Evolutionary conservation across 2,329 filamentous ascomycete genomes (phyloP).

Genomic region (Aaosphaeria arxii): DNA sequence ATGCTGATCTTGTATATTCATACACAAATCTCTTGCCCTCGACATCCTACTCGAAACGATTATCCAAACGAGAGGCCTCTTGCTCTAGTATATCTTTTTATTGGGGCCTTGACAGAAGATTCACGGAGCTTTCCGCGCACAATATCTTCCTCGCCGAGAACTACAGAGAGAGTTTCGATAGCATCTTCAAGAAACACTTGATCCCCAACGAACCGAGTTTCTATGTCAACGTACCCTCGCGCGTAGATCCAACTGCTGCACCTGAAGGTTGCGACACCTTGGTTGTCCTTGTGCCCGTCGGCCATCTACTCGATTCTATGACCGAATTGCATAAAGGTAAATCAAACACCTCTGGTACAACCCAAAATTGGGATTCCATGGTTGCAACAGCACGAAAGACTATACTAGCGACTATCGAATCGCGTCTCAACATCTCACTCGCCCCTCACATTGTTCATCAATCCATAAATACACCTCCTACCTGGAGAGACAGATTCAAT

Average conservation of each 20-base stretch:
- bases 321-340: constrained; percentile 38
- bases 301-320: constrained; percentile 55
- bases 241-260: constrained; percentile 66
- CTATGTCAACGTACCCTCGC: constrained; percentile 73
- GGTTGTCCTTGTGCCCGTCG: constrained; percentile 70
- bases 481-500: constrained; percentile 68
- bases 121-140: constrained; percentile 65
- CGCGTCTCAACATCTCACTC: constrained; percentile 57
- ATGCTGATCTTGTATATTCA: constrained; percentile 72
- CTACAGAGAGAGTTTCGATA: constrained; percentile 71
- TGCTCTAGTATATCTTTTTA: constrained; percentile 77
- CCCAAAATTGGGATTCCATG: constrained; percentile 62
- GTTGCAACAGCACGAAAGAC: constrained; percentile 57
- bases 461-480: constrained; percentile 61
- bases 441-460: constrained; percentile 57
- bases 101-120: constrained; percentile 61
- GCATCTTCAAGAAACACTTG: constrained; percentile 67
- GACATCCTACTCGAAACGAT: constrained; percentile 40
- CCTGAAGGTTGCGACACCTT: constrained; percentile 63
- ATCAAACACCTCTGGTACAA: constrained; percentile 39
- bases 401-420: constrained; percentile 59
- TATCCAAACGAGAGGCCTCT: constrained; percentile 55
- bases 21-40: constrained; percentile 67
- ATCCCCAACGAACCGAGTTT: constrained; percentile 69
- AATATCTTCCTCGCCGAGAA: constrained; percentile 76